phyloP scores from a whole-genome alignment of 495 filamentous ascomycete species.

The Pyrenula massariospora region DNA sequence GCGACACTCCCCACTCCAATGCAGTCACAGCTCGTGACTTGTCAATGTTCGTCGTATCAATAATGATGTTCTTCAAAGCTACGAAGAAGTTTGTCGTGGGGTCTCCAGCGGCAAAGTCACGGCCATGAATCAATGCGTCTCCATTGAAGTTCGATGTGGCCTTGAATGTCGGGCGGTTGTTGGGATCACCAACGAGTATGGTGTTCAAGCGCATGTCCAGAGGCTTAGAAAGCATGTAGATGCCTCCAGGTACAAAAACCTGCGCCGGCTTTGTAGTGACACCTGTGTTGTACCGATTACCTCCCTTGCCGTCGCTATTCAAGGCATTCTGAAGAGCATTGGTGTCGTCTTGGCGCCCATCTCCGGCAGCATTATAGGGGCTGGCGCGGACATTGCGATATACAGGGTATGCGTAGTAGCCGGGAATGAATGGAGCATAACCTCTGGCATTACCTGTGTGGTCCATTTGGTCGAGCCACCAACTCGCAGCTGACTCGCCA shows the following conservation, averaged over 20 bases:
- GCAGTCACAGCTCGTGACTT: conserved; percentile 20
- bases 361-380: conserved; percentile 32
- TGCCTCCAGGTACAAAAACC: conserved; percentile 54
- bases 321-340: conserved; percentile 24
- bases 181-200: conserved; percentile 54
- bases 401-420: conserved; percentile 31
- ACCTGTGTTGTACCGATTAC: conserved; percentile 18
- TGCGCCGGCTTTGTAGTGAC: conserved; percentile 45
- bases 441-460: conserved; percentile 19
- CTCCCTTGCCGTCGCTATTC: conserved; percentile 20
- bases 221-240: conserved; percentile 42
- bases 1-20: conserved; percentile 53
- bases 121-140: conserved; percentile 55
- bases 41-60: conserved; percentile 39
- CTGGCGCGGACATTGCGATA: conserved; percentile 41
- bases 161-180: conserved; percentile 50
- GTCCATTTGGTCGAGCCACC: conserved; percentile 24
- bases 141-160: conserved; percentile 52
- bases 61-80: conserved; percentile 64
- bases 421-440: conserved; percentile 23
- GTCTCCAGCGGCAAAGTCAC: conserved; percentile 30
- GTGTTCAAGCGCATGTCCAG: conserved; percentile 53
- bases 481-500: conserved; percentile 2
- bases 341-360: conserved; percentile 36
- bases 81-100: conserved; percentile 68